Base-by-base conservation (phyloP, 2,329 filamentous ascomycete species). In the Aureobasidium sp. region DNA sequence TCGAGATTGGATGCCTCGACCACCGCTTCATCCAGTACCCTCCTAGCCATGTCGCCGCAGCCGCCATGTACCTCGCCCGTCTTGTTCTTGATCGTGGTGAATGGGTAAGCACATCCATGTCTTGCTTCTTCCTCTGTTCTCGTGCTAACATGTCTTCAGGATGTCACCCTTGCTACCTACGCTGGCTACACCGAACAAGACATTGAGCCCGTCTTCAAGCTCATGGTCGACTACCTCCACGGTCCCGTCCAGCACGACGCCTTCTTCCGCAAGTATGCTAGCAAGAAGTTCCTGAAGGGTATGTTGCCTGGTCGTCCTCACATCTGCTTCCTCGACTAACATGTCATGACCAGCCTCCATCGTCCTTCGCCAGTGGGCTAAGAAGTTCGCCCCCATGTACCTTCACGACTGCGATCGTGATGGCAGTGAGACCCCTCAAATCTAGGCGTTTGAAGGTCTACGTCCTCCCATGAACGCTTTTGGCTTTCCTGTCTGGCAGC, bases 221-320 rank as follows among this genome's bases (percentile, higher is more conserved):
- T 97, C 57, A 96, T 98, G 90, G 83, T 98, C 57, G 90, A 98
- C 70, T 98, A 98, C 68, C 84, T 98, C 34, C 86, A 87, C 55
- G 84, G 88, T 11, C 93, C 91, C 22, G 87, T 96, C 51, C 81
- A 85, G 38, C 93, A 98, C 66, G 91, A 97, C 69, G 94, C 93
- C 32, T 96, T 98, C 78, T 97, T 96, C 79, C 95, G 95, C 81
- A 98, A 98, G 73, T 98, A 98, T 70, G 93, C 93, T 54, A 95
- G 89, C 81, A 98, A 97, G 79, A 96, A 95, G 74, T 98, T 97
- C 74, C 75, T 97, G 64, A 98, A 98, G 77, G 90, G 91, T 95
- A 83, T 73, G 79, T 56, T 3, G 19, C 12, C 14, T 32, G 16
- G 11, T 16, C 22, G 8, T 21, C 4, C 19, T 3, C 4, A 11